Percentiles rank a stretch among this genome's conserved stretches.
Conservation (phyloP, 1,284 basidiomycete genomes). For the Cutaneotrichosporon curvatum region DNA sequence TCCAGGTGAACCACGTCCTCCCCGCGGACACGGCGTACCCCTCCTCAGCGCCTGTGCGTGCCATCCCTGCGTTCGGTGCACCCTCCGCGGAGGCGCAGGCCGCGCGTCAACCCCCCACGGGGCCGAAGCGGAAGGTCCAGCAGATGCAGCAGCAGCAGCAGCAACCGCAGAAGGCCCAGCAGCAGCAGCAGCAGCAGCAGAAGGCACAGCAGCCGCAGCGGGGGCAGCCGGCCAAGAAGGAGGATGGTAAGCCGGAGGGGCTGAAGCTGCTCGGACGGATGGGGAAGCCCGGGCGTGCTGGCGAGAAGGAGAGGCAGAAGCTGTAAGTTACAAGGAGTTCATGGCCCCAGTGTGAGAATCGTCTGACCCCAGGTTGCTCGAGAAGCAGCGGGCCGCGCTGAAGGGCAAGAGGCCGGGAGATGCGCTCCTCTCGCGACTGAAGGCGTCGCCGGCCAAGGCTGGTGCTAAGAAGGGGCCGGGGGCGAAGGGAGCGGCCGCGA, state of each 20-base stretch:
- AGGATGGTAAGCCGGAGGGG: conserved; percentile 26
- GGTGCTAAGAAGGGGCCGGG: too few species aligned
- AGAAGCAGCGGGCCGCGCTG: conserved; percentile 36
- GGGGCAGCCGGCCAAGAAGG: conserved; percentile 27
- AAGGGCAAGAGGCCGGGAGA: conserved; percentile 20
- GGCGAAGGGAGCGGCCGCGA: conserved; percentile 2
- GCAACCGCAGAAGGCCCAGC: too few species aligned
- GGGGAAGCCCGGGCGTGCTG: conserved; percentile 23
- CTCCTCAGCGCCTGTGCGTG: conserved; percentile 7
- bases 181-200: conserved; percentile 31
- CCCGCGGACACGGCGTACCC: conserved; percentile 23
- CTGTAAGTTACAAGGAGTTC: too few species aligned
- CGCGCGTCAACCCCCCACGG: conserved; percentile 3
- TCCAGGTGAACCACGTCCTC: conserved; percentile 39
- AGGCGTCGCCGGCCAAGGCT: conserved; percentile 17
- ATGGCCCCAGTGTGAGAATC: too few species aligned
- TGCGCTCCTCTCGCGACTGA: conserved; percentile 32
- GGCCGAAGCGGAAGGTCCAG: conserved; percentile 1
- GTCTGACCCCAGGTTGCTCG: conserved; percentile 28
- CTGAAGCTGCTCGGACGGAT: conserved; percentile 30
- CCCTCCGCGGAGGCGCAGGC: conserved; percentile 1
- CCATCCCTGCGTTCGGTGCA: conserved; percentile 5
- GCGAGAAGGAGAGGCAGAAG: conserved; percentile 26
- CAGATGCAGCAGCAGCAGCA: conserved; percentile 30
- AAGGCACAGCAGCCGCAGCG: conserved; percentile 10